A percentile compares a stretch with the other conserved stretches of the same genome.
These are phyloP conservation scores for Fusarium brachygibbosum DNA, from an alignment of 2,329 filamentous ascomycete species.

Conservation along the genomic window DNA sequence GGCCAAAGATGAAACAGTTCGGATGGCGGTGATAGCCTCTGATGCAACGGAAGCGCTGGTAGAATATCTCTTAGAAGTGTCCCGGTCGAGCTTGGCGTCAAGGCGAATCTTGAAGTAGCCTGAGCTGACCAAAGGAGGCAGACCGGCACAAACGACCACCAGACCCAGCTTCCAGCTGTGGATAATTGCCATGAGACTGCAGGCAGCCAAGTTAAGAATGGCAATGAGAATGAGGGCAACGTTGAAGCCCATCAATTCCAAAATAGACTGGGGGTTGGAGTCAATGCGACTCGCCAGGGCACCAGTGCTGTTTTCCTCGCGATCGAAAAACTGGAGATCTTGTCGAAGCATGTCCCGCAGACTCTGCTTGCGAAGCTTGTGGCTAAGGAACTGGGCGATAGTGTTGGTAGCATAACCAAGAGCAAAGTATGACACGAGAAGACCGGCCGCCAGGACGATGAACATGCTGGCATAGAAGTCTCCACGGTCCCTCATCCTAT, in stretches of 20 bases:
- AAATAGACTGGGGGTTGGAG: constrained; percentile 55
- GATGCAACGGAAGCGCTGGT: constrained; percentile 60
- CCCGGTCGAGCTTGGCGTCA: constrained; percentile 57
- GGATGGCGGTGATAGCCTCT: constrained; percentile 57
- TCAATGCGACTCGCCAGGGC: constrained; percentile 55
- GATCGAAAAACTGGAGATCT: constrained; percentile 60
- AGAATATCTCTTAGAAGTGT: constrained; percentile 53
- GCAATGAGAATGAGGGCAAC: constrained; percentile 57
- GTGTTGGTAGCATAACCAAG: constrained; percentile 56
- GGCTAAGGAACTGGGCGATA: constrained; percentile 48
- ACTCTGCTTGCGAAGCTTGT: constrained; percentile 47
- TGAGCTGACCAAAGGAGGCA: constrained; percentile 55
- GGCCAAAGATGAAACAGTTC: constrained; percentile 59
- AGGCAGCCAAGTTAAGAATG: constrained; percentile 55
- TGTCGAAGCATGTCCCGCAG: constrained; percentile 55
- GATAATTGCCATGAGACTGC: constrained; percentile 59
- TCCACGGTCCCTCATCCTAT: constrained; percentile 55
- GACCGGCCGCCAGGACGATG: constrained; percentile 62
- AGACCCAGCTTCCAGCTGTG: constrained; percentile 64
- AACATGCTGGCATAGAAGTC: constrained; percentile 71
- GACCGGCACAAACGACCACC: constrained; percentile 60
- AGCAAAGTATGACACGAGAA: constrained; percentile 60
- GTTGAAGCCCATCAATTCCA: constrained; percentile 61
- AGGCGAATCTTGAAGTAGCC: constrained; percentile 58
- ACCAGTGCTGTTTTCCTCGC: constrained; percentile 57